Percentiles rank a stretch among this genome's conserved stretches.
phyloP scores from a whole-genome alignment of 179 eudicot genomes.

The Heliamphora pulchella region DNA sequence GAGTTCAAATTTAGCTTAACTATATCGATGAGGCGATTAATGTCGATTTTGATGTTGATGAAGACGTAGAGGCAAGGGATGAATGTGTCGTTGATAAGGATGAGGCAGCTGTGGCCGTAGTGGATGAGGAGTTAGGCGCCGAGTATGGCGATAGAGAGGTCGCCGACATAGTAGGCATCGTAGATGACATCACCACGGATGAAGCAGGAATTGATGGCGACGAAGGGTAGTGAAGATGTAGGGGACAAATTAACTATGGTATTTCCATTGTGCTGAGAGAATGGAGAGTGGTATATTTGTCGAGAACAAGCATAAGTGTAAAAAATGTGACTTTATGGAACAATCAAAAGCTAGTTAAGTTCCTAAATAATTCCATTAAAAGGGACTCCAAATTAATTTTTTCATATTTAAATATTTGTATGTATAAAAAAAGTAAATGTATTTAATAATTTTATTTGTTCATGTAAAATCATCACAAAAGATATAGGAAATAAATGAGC shows the following conservation, averaged over 20 bases:
- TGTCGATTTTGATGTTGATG: constrained; percentile 64
- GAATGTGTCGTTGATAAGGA: constrained; percentile 57
- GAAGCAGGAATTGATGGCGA: constrained; percentile 41
- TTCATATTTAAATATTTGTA: too few species aligned
- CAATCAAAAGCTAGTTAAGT: too few species aligned
- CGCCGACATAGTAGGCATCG: constrained; percentile 91
- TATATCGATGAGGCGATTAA: constrained; percentile 32
- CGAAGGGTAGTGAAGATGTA: constrained; percentile 63
- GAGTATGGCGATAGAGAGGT: constrained; percentile 63
- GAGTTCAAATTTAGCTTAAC: constrained; percentile 30
- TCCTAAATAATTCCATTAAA: too few species aligned
- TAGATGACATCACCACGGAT: constrained; percentile 87
- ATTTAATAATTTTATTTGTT: too few species aligned
- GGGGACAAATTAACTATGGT: constrained; percentile 25
- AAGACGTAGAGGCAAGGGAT: constrained; percentile 74
- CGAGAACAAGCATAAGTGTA: too few species aligned
- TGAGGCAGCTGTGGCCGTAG: constrained; percentile 80
- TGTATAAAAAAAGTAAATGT: too few species aligned
- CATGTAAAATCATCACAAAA: too few species aligned
- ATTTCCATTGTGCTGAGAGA: too few species aligned
- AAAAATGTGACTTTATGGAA: too few species aligned
- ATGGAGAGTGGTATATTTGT: too few species aligned
- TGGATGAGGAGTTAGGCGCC: constrained; percentile 61
- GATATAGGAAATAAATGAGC: too few species aligned
- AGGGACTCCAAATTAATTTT: too few species aligned